Conservation (phyloP, 192 early-diverging fungal genomes). For the Gorgonomyces haynaldii region DNA sequence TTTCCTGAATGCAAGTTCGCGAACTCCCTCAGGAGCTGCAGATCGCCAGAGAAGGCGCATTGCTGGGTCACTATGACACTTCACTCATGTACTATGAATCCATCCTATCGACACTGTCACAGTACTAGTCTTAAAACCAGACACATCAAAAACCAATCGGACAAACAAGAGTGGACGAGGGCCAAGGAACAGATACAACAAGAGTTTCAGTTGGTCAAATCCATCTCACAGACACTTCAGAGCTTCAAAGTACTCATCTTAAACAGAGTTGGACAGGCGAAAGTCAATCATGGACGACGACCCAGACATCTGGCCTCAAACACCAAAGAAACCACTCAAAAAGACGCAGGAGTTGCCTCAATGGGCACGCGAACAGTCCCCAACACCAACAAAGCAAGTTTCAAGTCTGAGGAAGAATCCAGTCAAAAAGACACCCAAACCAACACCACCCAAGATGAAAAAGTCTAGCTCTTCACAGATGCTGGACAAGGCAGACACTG, state of each 20-base stretch:
- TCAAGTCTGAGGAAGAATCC: constrained; percentile 1
- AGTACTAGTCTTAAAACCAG: constrained; percentile 19
- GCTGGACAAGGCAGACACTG: constrained; percentile 5
- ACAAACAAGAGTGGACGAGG: constrained; percentile 28
- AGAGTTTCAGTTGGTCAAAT: too few species aligned
- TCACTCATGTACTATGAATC: constrained; percentile 41
- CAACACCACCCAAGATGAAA: neutral
- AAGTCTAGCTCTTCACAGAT: neutral
- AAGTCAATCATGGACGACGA: too few species aligned
- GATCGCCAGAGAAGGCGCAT: constrained; percentile 40
- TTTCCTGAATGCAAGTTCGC: too few species aligned
- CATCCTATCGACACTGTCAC: constrained; percentile 33
- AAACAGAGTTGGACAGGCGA: too few species aligned
- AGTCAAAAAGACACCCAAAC: neutral
- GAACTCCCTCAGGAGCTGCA: constrained; percentile 24
- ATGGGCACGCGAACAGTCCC: too few species aligned
- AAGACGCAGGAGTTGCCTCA: too few species aligned
- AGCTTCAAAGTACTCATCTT: too few species aligned
- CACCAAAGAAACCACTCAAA: too few species aligned
- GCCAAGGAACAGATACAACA: constrained; percentile 2
- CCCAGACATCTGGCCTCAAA: too few species aligned
- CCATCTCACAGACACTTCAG: too few species aligned
- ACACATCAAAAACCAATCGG: constrained; percentile 13
- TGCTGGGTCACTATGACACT: constrained; percentile 45
- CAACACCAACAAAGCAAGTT: neutral